Evolutionary conservation across 768 basidiomycete species (phyloP), one percentile per base, ranked within the genome.

Genomic region (Chalciporus pseudorubinellus): DNA sequence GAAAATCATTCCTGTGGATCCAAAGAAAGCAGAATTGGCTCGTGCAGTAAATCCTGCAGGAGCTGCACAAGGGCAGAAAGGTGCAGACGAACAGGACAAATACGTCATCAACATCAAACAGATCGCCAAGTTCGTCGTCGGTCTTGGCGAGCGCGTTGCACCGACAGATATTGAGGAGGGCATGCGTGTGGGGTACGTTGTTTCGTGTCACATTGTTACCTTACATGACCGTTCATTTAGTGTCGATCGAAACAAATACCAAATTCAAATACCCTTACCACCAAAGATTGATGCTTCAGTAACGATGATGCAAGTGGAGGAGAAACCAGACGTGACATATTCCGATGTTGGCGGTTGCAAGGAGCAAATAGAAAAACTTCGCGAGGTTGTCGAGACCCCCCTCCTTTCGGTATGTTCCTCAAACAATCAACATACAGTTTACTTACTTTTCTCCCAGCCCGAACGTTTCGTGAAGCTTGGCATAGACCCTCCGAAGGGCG

Each of bases 271-370:
- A 57, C 97, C 97, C 20, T 72, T 98, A 11, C 97, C 97, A 34
- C 95, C 97, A 20, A 98, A 98, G 76, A 99, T 99, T 58, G 97
- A 99, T 68, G 92, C 97, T 4, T 95, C 94, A 0, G 97, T 99
- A 1, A 98, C 97, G 12, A 98, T 98, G 95, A 99, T 99, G 97
- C 92, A 95, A 72, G 95, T 98, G 19, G 95, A 98, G 68, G 95
- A 98, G 74, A 95, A 97, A 69, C 95, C 95, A 0, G 94, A 97
- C 61, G 93, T 98, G 34, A 98, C 95, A 3, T 98, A 98, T 67
- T 94, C 93, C 3, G 97, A 98, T 64, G 81, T 99, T 49, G 97
- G 97, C 55, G 97, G 97, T 5, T 98, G 97, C 73, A 98, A 98
- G 73, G 97, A 98, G 66, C 97, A 98, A 71, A 98, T 98, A 58